Evolutionary conservation across 1,284 basidiomycete genomes (phyloP).

Genomic region (Porphyrellus sp.): DNA sequence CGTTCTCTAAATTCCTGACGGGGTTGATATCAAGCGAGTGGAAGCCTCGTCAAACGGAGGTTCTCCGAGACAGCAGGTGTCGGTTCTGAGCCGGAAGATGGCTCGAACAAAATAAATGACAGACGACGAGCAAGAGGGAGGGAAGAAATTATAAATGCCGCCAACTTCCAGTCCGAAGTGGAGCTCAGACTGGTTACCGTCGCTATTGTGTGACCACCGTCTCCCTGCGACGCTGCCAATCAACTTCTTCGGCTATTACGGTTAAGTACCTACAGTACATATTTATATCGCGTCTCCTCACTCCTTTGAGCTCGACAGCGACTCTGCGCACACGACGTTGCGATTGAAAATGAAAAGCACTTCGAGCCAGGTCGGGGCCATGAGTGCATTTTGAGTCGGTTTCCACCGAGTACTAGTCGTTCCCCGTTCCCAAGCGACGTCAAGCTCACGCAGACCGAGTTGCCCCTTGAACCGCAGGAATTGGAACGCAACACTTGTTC

Average conservation of each 20-base stretch:
- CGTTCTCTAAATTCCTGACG: constrained; percentile 60
- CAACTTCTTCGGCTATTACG: constrained; percentile 21
- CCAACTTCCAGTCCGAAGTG: neutral
- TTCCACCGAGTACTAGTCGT: neutral
- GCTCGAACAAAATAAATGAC: constrained; percentile 12
- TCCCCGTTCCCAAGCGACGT: too few relatives aligned
- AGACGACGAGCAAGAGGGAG: constrained; percentile 2
- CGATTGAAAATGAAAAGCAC: too few relatives aligned
- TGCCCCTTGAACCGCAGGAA: too few relatives aligned
- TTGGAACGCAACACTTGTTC: too few relatives aligned
- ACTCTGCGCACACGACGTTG: too few relatives aligned
- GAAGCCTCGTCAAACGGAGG: constrained; percentile 29
- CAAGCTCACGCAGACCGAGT: too few relatives aligned
- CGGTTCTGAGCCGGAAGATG: constrained; percentile 10
- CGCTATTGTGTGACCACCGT: constrained; percentile 24
- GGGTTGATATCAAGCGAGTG: constrained; percentile 36
- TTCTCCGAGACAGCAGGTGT: constrained; percentile 27
- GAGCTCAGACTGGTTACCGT: constrained; percentile 19
- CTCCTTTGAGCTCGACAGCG: too few relatives aligned
- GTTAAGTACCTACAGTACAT: too few relatives aligned
- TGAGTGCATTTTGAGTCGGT: too few relatives aligned
- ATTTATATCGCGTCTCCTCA: neutral
- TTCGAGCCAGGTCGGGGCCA: too few relatives aligned
- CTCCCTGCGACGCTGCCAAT: too few relatives aligned
- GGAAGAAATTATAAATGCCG: neutral